Conservation (phyloP, 2,329 filamentous ascomycete species). For the Penicillium sp. region DNA sequence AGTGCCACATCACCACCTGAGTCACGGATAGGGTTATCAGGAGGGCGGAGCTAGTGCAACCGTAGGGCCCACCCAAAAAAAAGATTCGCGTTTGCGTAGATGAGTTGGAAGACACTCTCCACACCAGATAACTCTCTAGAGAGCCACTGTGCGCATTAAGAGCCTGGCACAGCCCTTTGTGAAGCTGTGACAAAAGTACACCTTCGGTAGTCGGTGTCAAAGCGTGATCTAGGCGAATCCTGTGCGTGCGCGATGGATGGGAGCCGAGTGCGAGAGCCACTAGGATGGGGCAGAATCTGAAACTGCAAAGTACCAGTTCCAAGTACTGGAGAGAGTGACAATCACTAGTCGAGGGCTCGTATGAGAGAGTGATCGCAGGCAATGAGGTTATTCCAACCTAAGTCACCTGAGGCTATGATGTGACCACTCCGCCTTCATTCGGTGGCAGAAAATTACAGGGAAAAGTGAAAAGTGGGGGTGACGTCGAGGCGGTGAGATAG, state of each 20-base stretch:
- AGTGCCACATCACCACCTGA: constrained; percentile 17
- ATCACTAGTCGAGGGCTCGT: constrained; percentile 10
- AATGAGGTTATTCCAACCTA: constrained; percentile 29
- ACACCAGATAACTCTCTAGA: constrained; percentile 14
- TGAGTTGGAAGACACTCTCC: neutral
- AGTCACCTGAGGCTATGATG: constrained; percentile 25
- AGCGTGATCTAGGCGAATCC: constrained; percentile 9
- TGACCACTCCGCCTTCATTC: constrained; percentile 4
- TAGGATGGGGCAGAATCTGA: neutral
- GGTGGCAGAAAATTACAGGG: constrained; percentile 13
- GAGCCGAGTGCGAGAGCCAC: neutral
- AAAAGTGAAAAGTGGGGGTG: constrained; percentile 17
- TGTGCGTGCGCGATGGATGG: constrained; percentile 5
- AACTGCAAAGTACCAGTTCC: neutral
- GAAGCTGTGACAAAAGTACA: constrained; percentile 16
- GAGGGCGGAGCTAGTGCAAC: neutral
- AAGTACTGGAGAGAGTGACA: constrained; percentile 1
- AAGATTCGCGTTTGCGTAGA: constrained; percentile 11
- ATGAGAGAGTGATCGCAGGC: constrained; percentile 11
- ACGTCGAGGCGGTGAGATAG: neutral
- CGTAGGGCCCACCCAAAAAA: neutral
- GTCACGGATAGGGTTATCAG: neutral
- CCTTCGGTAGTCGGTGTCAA: constrained; percentile 10
- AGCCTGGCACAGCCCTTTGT: constrained; percentile 5
- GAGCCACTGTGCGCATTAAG: constrained; percentile 15